Evolutionary conservation across 108 stramenopile genomes (phyloP).

Genomic region (Aureococcus anophagefferens): DNA sequence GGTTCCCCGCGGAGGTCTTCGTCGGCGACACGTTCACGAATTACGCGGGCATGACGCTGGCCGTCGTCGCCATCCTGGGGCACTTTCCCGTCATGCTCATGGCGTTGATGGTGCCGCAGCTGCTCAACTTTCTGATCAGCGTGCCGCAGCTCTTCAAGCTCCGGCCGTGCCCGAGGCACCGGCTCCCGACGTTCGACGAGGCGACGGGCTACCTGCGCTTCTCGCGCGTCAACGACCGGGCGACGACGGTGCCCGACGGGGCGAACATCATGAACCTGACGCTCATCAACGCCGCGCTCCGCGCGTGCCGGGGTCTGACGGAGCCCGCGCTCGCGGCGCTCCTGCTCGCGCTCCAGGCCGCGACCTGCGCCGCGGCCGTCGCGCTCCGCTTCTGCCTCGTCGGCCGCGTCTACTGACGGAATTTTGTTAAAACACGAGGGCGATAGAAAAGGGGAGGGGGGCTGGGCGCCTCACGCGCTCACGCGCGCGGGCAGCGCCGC

Average conservation of each 20-base stretch:
- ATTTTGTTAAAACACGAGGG: too few relatives aligned
- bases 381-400: slow-evolving; percentile 17
- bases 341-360: slow-evolving; percentile 66
- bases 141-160: slow-evolving; percentile 91
- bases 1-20: slow-evolving; percentile 89
- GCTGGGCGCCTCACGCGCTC: too few relatives aligned
- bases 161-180: slow-evolving; percentile 87
- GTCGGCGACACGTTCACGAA: slow-evolving; percentile 99
- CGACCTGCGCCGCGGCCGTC: slow-evolving; percentile 27
- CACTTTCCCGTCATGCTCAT: slow-evolving; percentile 95
- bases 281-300: slow-evolving; percentile 75
- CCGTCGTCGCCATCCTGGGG: slow-evolving; percentile 83
- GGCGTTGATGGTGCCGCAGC: slow-evolving; percentile 90
- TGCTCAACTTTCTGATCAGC: slow-evolving; percentile 86
- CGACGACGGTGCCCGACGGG: slow-evolving; percentile 14
- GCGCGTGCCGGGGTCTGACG: slow-evolving; percentile 72
- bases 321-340: slow-evolving; percentile 63
- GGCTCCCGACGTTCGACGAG: slow-evolving; percentile 77
- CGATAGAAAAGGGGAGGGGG: too few relatives aligned
- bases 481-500: too few relatives aligned
- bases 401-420: background rate
- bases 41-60: slow-evolving; percentile 97
- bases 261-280: slow-evolving; percentile 77
- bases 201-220: slow-evolving; percentile 63
- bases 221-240: slow-evolving; percentile 49